Base-by-base conservation (phyloP, 306 rosid species). In the Sesbania bispinosa region DNA sequence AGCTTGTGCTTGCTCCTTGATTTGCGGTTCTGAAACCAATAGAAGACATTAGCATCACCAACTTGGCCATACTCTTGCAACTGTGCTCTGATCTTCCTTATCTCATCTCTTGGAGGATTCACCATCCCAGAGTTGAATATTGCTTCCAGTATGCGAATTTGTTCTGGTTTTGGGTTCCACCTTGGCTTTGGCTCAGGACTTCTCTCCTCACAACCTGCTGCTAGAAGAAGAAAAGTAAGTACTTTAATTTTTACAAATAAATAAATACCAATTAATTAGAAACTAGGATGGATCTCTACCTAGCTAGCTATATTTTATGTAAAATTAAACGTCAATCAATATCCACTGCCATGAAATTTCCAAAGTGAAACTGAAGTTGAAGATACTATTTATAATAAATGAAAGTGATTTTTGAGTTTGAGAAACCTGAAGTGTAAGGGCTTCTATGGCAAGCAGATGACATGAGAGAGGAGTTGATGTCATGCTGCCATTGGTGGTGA, bases 1-100 rank as follows among this genome's bases (percentile, higher is more conserved):
- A 94, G 98, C 79, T 90, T 94, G 87, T 89, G 97, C n/a, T 94
- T 94, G 90, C 95, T 89, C 70, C 98, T 82, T 10, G 98, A 94
- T 77, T 94, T 94, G 7, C 98, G 70, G 86, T 94, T 94, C 76
- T 94, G 98, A 69, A 94, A 94, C 98, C 98, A 94, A 62, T 94
- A 94, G 76, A 94, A 90, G 15, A 94, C 98, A 54, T 90, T 94
- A 39, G 98, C 98, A 71, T 94, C 98, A 33, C 98, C 98, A 0
- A 94, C 98, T 78, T 90, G 98, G 0, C 98, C 98, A 78, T 85
- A 94, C 79, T 90, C 95, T 57, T 94, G 97, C 18, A 94, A 75
- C 73, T 90, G 97, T 35, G 92, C 89, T 61, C 97, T 83, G 43
- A 94, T 94, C 83, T 89, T 89, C 64, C 98, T 78, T 29, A 94